Base-by-base conservation (phyloP, 805 yeast genomes). In the Saccharomycopsis javanensis region DNA sequence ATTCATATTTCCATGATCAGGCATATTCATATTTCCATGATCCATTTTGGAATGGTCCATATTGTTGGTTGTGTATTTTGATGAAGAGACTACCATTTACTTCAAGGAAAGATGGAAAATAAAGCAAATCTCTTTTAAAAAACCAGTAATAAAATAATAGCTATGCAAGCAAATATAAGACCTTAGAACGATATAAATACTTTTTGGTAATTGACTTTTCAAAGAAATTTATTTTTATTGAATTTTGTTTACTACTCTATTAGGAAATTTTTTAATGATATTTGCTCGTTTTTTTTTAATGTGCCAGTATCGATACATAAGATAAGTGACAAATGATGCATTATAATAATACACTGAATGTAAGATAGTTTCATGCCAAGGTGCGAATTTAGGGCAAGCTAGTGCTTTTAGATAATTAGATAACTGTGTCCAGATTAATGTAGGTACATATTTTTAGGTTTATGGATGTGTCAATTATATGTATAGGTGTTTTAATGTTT, bases 11-110 rank as follows among this genome's bases (percentile, higher is more conserved):
- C 16, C 25, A 20, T 48, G 54, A 25, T 38, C 46, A 5, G 54
- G 46, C 54, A 52, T 52, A 37, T 52, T 48, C 33, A 34, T 33
- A 23, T 37, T 42, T 37, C 34, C 38, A 31, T 42, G 51, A n/a
- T 31, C 55, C 23, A 46, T 16, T 38, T 20, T 53, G 15, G 31
- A 33, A 34, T 52, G 55, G 37, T 52, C 48, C 48, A 35, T 37
- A 23, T 51, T 25, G 33, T 2, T 31, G 13, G 54, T 13, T 33
- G 35, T 16, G 16, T 16, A 5, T 11, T 31, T 51, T 11, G 28
- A 50, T 2, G n/a, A 31, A 7, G 28, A 42, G 23, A 20, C 4
- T 23, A 16, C 15, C 48, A 23, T 42, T 11, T 13, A 23, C 2
- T 13, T 10, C 8, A 20, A 25, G 11, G n/a, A 42, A 20, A 23